These are phyloP conservation scores for Saccharomyces hybrid DNA, from an alignment of 1,139 yeast genomes.

Conservation along the genomic window DNA sequence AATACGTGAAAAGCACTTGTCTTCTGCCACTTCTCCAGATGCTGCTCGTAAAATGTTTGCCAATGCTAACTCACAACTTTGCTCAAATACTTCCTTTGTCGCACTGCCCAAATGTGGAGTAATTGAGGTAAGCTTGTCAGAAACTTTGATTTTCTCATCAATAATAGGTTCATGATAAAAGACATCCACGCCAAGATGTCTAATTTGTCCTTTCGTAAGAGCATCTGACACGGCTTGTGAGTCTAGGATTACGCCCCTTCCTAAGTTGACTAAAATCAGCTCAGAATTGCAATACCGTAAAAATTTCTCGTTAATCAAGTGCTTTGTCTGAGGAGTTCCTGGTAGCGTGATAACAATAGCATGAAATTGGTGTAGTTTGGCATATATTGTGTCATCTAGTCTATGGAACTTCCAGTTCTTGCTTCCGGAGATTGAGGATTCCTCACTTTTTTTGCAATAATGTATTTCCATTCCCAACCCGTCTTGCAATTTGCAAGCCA, in stretches of 20 bases:
- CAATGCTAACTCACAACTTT: conserved; percentile 24
- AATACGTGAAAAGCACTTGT: conserved; percentile 2
- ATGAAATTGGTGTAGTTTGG: conserved; percentile 34
- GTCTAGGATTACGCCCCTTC: conserved; percentile 69
- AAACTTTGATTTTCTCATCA: conserved; percentile 41
- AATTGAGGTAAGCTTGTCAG: conserved; percentile 49
- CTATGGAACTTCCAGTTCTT: conserved; percentile 36
- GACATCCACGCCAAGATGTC: conserved; percentile 76
- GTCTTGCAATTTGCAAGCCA: conserved; percentile 46
- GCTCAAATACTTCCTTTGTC: conserved; percentile 45
- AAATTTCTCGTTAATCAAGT: conserved; percentile 45
- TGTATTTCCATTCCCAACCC: conserved; percentile 64
- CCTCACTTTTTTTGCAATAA: conserved; percentile 49
- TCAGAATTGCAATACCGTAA: conserved; percentile 43
- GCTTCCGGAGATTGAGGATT: conserved; percentile 20
- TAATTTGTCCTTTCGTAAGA: conserved; percentile 52
- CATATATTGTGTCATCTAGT: conserved; percentile 32
- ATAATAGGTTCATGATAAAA: conserved; percentile 67
- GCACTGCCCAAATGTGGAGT: conserved; percentile 81
- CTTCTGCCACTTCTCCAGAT: not conserved
- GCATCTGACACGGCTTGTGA: conserved; percentile 54
- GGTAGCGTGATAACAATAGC: conserved; percentile 65
- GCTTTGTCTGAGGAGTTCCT: conserved; percentile 50
- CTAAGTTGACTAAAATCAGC: conserved; percentile 64
- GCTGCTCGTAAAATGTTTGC: conserved; percentile 14